phyloP scores from a whole-genome alignment of 2,329 filamentous ascomycete species.

The Trichoderma sp. region DNA sequence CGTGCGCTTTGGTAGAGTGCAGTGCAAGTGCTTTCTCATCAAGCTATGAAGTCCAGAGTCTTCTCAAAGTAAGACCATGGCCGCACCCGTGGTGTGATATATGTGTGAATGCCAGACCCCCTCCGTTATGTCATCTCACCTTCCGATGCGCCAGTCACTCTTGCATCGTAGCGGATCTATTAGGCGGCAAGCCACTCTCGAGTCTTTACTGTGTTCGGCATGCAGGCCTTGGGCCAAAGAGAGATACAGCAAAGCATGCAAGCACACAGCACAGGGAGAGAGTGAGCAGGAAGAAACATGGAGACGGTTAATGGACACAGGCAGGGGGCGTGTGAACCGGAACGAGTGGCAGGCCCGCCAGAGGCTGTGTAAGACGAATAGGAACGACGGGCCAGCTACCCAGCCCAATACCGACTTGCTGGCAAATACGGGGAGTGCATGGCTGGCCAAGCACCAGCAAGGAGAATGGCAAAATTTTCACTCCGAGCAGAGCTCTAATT shows the following conservation, averaged over 20 bases:
- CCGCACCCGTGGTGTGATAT: constrained; percentile 28
- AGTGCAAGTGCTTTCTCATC: constrained; percentile 17
- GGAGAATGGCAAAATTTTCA: constrained; percentile 21
- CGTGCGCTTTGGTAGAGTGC: constrained; percentile 10
- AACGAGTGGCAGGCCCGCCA: constrained; percentile 10
- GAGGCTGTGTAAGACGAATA: constrained; percentile 24
- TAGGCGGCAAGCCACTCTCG: constrained; percentile 28
- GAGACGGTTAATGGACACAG: constrained; percentile 13
- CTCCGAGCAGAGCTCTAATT: constrained; percentile 18
- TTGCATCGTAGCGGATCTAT: constrained; percentile 24
- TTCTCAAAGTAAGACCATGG: constrained; percentile 22
- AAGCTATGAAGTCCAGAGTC: constrained; percentile 17
- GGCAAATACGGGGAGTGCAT: constrained; percentile 25
- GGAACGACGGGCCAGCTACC: not conserved
- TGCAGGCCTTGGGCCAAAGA: constrained; percentile 26
- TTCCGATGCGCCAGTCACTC: constrained; percentile 27
- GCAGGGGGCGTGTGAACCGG: constrained; percentile 25
- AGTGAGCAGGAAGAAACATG: constrained; percentile 4
- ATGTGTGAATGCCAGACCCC: constrained; percentile 21
- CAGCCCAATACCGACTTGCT: constrained; percentile 26
- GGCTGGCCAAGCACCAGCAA: constrained; percentile 11
- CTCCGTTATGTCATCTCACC: constrained; percentile 28
- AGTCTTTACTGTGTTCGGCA: constrained; percentile 27
- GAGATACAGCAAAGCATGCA: constrained; percentile 26
- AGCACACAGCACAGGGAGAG: constrained; percentile 10